A percentile compares a stretch with the other conserved stretches of the same genome.
These are phyloP conservation scores for Trichoderma brevicompactum DNA, from an alignment of 2,329 filamentous ascomycete genomes.

Conservation along the genomic window DNA sequence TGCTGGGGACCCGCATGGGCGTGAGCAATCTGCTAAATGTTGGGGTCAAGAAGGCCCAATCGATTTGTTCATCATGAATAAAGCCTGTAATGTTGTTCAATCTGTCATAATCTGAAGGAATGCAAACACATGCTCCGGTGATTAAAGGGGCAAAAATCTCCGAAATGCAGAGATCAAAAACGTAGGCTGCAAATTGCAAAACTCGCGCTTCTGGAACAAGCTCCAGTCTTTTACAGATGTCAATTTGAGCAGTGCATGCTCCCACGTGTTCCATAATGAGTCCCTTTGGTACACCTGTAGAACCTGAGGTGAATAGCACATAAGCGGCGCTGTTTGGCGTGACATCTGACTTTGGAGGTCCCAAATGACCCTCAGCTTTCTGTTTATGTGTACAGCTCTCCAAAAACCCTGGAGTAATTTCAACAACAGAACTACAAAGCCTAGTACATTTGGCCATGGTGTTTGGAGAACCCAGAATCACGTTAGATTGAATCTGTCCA, in stretches of 20 bases:
- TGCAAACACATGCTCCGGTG: conserved; percentile 30
- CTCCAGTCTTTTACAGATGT: not conserved
- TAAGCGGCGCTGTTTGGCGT: not conserved
- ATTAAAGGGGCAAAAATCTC: conserved; percentile 27
- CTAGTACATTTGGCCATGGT: no score
- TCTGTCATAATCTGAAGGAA: conserved; percentile 29
- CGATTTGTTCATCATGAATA: not conserved
- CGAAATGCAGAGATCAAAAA: conserved; percentile 23
- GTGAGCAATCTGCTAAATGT: not conserved
- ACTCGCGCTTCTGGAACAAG: not conserved
- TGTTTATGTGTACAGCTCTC: no score
- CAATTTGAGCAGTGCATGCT: not conserved
- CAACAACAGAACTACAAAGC: no score
- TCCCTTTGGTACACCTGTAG: conserved; percentile 11
- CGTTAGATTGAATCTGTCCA: no score
- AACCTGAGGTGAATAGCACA: conserved; percentile 4
- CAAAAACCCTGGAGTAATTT: no score
- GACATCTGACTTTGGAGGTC: no score
- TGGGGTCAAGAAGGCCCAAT: conserved; percentile 17
- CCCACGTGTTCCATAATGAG: not conserved
- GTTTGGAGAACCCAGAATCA: no score
- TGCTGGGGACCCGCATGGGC: conserved; percentile 6
- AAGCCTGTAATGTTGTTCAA: not conserved
- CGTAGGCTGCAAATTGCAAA: conserved; percentile 29
- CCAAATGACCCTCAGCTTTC: no score